These are phyloP conservation scores for Mariannaea elegans DNA, from an alignment of 2,329 filamentous ascomycete genomes.

Conservation along the genomic window DNA sequence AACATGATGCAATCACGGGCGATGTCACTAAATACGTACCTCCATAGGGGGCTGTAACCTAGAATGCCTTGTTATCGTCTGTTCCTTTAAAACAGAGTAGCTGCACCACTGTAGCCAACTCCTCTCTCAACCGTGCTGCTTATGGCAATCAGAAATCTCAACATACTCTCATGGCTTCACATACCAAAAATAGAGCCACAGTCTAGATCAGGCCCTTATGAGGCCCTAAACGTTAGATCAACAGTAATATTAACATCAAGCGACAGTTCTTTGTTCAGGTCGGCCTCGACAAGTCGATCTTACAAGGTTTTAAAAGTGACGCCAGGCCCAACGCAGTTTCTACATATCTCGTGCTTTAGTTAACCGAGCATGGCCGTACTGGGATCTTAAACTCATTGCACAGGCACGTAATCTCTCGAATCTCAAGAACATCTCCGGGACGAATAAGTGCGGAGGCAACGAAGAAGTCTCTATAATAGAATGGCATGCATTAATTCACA, in stretches of 20 bases:
- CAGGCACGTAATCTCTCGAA: conserved; percentile 21
- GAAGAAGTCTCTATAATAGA: conserved; percentile 26
- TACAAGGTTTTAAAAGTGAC: conserved; percentile 15
- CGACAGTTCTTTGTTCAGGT: conserved; percentile 19
- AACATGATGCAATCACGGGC: not conserved
- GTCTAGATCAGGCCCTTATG: conserved; percentile 13
- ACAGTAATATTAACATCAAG: conserved; percentile 6
- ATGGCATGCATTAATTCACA: conserved; percentile 34
- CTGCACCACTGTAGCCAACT: conserved; percentile 16
- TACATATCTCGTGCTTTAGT: conserved; percentile 20
- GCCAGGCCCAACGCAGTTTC: conserved; percentile 21
- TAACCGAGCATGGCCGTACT: conserved; percentile 31
- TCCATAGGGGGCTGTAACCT: conserved; percentile 9
- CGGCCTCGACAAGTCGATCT: conserved; percentile 11
- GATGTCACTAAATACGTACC: not conserved
- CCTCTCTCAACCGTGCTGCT: conserved; percentile 18
- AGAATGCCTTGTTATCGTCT: not conserved
- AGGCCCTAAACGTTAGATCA: not conserved
- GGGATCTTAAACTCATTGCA: conserved; percentile 31
- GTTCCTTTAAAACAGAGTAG: not conserved
- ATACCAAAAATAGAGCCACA: conserved; percentile 19
- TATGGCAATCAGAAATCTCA: not conserved
- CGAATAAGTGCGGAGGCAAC: conserved; percentile 27
- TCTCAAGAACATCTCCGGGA: conserved; percentile 25
- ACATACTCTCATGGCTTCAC: not conserved